phyloP scores from a whole-genome alignment of 176 grass and related monocot species.

The Ensete glaucum region DNA sequence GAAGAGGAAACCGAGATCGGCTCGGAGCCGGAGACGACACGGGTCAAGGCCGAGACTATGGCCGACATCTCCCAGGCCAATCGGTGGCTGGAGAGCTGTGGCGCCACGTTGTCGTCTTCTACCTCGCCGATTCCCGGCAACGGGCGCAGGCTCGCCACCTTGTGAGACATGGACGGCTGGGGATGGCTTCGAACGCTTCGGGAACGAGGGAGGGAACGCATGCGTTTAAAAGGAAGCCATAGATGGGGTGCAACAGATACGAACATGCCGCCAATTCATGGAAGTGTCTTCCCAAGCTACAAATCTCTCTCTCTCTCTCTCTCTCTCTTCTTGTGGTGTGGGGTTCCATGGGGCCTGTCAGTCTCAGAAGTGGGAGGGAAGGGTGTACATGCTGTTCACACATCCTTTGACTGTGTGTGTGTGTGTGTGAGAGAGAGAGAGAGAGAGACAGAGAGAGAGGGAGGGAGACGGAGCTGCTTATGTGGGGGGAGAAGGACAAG shows the following conservation, averaged over 20 bases:
- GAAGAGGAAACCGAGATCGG: neutral
- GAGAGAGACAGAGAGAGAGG: no score
- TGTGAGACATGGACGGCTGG: neutral
- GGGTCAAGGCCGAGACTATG: conserved; percentile 4
- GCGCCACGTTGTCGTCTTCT: neutral
- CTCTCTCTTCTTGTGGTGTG: no score
- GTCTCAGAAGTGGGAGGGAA: no score
- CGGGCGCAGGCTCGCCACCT: neutral
- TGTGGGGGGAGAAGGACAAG: no score
- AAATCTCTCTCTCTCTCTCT: no score
- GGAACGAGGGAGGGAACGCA: neutral
- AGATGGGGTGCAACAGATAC: neutral
- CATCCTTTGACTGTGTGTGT: no score
- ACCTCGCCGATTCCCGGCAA: neutral
- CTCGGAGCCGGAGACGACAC: neutral
- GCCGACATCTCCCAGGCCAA: neutral
- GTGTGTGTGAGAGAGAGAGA: no score
- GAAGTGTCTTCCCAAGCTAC: no score
- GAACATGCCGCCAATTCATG: neutral
- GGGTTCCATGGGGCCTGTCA: no score
- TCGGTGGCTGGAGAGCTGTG: neutral
- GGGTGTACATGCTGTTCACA: no score
- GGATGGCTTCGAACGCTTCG: neutral
- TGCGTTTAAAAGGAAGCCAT: neutral
- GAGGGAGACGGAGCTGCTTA: no score